Evolutionary conservation across 352 stramenopile species (phyloP).

Genomic region (Thraustochytrium striatum): DNA sequence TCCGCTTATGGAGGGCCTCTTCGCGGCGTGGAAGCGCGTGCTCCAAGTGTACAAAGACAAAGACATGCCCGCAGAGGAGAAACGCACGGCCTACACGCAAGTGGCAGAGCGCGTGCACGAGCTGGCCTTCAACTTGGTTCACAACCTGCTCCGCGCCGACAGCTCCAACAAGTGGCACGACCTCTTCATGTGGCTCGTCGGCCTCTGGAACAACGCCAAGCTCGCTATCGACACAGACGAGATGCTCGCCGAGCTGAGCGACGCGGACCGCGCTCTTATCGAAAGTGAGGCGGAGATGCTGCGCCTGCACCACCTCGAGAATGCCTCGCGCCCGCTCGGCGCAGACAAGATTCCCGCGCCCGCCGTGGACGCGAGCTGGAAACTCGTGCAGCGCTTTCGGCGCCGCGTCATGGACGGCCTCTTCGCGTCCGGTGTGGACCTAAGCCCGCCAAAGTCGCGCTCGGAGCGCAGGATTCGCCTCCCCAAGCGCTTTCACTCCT

Average conservation of each 20-base stretch:
- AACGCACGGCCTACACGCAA: not conserved
- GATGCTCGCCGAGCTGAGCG: not conserved
- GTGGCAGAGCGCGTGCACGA: constrained; percentile 2
- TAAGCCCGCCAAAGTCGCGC: no score
- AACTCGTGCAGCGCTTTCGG: constrained; percentile 12
- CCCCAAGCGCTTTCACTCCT: constrained; percentile 16
- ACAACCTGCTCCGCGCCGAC: constrained; percentile 31
- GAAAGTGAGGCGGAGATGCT: constrained; percentile 4
- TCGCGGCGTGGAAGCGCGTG: constrained; percentile 24
- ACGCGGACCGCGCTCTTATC: not conserved
- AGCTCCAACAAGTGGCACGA: constrained; percentile 24
- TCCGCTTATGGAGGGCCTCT: constrained; percentile 39
- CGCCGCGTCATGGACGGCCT: constrained; percentile 29
- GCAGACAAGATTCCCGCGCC: not conserved
- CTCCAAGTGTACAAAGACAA: constrained; percentile 7
- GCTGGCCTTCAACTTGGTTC: constrained; percentile 24
- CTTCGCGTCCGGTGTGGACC: not conserved
- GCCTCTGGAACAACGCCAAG: not conserved
- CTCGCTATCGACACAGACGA: constrained; percentile 25
- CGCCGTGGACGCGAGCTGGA: not conserved
- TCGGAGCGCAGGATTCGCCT: not conserved
- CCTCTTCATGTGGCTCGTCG: constrained; percentile 3
- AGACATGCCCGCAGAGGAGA: not conserved
- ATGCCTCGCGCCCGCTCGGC: constrained; percentile 1
- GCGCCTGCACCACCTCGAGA: not conserved